A percentile compares a stretch with the other conserved stretches of the same genome.
Conservation (phyloP, 2,329 filamentous ascomycete genomes). For the Samsoniella hepiali region DNA sequence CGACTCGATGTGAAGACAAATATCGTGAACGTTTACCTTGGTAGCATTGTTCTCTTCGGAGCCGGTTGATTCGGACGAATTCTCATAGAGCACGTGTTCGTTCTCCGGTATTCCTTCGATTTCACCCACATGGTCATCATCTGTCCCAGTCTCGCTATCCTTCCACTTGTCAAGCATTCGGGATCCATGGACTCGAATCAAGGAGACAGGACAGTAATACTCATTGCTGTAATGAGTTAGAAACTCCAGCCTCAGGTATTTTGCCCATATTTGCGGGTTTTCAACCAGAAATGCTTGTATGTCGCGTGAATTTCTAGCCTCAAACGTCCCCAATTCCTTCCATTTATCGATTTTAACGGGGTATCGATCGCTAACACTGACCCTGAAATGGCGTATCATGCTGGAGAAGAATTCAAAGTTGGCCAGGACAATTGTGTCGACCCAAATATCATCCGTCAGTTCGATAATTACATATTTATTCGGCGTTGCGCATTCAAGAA, state of each 20-base stretch:
- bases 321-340: constrained; percentile 83
- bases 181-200: constrained; percentile 89
- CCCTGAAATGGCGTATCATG: constrained; percentile 85
- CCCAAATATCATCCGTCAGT: constrained; percentile 78
- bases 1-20: background rate
- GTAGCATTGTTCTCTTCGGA: background rate
- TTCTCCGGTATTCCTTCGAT: constrained; percentile 23
- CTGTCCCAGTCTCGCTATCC: constrained; percentile 67
- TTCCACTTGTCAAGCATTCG: constrained; percentile 95
- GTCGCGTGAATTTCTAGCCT: constrained; percentile 87
- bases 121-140: constrained; percentile 55
- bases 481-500: constrained; percentile 79
- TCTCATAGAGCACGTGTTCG: background rate
- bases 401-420: constrained; percentile 99
- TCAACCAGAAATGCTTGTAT: constrained; percentile 94
- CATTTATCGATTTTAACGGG: constrained; percentile 90
- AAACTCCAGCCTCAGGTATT: constrained; percentile 89
- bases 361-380: constrained; percentile 92
- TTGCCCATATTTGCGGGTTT: constrained; percentile 92
- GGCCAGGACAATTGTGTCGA: constrained; percentile 94
- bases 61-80: background rate
- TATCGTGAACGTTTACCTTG: background rate
- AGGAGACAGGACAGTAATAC: constrained; percentile 90
- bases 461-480: constrained; percentile 96
- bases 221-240: constrained; percentile 93